Conservation (phyloP, 2,329 filamentous ascomycete genomes). For the Rasamsonia emersonii region DNA sequence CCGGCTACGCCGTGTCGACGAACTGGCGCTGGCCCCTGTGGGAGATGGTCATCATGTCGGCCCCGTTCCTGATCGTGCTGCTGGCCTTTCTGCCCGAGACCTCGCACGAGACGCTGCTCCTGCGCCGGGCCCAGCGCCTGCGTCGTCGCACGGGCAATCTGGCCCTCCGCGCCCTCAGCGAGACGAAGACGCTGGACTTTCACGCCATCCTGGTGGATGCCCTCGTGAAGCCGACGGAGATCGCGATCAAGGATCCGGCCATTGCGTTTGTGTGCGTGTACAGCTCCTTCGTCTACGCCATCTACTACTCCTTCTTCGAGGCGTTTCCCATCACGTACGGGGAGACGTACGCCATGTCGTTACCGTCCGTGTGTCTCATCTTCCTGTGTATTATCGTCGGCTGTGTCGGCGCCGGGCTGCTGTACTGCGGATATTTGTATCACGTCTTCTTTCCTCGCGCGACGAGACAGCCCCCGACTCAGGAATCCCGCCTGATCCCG, state of each 20-base stretch:
- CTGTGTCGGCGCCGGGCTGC: constrained; percentile 29
- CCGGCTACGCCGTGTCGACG: constrained; percentile 50
- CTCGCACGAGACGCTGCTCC: constrained; percentile 50
- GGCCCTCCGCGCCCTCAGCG: constrained; percentile 51
- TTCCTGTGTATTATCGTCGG: constrained; percentile 23
- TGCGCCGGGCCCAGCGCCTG: constrained; percentile 52
- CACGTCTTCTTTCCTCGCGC: constrained; percentile 15
- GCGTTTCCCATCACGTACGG: too few relatives aligned
- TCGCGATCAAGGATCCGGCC: constrained; percentile 55
- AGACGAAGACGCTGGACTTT: too few relatives aligned
- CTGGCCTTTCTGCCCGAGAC: constrained; percentile 59
- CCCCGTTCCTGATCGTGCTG: constrained; percentile 52
- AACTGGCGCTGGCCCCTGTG: constrained; percentile 52
- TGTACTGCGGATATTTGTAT: constrained; percentile 31
- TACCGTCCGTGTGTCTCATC: background rate
- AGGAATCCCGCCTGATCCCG: constrained; percentile 47
- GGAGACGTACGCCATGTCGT: background rate
- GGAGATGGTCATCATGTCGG: constrained; percentile 55
- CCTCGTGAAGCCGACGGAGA: constrained; percentile 44
- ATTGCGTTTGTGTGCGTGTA: constrained; percentile 57
- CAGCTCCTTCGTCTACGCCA: constrained; percentile 49
- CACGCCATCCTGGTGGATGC: too few relatives aligned
- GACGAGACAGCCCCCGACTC: constrained; percentile 24
- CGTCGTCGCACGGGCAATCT: constrained; percentile 51
- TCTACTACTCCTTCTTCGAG: constrained; percentile 42